Evolutionary conservation across 805 yeast genomes (phyloP).

Genomic region (Pichia nakasei): DNA sequence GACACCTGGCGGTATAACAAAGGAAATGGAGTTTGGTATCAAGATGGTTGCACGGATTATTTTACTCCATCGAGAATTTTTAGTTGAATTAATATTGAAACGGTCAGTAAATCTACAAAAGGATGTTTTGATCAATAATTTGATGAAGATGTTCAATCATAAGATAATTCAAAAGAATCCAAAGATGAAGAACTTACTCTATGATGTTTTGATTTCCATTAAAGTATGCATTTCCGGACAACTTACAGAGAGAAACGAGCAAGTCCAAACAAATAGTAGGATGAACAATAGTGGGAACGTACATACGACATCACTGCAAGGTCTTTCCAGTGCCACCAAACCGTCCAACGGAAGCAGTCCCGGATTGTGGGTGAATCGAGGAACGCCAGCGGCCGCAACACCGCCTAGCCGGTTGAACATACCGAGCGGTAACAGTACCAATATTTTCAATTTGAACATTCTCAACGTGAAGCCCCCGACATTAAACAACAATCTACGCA

Average conservation of each 20-base stretch:
- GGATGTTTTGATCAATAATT: slow-evolving; percentile 38
- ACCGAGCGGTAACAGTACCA: too few relatives aligned
- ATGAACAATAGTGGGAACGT: slow-evolving; percentile 17
- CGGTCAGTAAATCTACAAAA: slow-evolving; percentile 32
- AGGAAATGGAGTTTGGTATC: slow-evolving; percentile 27
- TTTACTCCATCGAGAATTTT: slow-evolving; percentile 46
- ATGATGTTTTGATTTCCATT: slow-evolving; percentile 49
- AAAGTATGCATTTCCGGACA: slow-evolving; percentile 31
- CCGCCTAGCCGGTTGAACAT: too few relatives aligned
- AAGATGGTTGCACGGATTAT: slow-evolving; percentile 45
- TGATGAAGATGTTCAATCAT: slow-evolving; percentile 38
- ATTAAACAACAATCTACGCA: slow-evolving; percentile 24
- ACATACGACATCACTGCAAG: neutral
- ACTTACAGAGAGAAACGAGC: slow-evolving; percentile 8
- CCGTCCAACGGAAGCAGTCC: neutral
- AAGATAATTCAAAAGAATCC: slow-evolving; percentile 35
- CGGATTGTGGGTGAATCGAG: neutral
- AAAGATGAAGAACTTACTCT: slow-evolving; percentile 45
- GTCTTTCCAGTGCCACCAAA: neutral
- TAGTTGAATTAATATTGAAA: slow-evolving; percentile 38
- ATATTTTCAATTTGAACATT: too few relatives aligned
- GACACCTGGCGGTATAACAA: slow-evolving; percentile 5
- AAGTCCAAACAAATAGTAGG: slow-evolving; percentile 4
- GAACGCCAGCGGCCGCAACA: slow-evolving; percentile 12
- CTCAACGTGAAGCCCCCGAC: slow-evolving; percentile 26